Conservation (phyloP, 768 basidiomycete genomes). For the Lactifluus rugatus region DNA sequence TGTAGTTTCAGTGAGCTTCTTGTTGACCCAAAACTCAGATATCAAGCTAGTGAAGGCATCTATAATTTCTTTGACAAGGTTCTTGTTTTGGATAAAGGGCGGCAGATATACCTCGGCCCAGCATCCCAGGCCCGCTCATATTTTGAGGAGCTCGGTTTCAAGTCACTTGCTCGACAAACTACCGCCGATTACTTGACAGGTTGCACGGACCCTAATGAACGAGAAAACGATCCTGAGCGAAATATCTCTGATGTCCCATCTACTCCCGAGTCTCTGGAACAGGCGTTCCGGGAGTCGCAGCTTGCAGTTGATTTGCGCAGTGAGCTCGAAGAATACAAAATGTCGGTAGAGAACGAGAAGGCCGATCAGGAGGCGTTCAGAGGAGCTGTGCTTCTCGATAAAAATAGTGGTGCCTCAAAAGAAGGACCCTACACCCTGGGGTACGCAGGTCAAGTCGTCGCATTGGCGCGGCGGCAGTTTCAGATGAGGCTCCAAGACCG, state of each 20-base stretch:
- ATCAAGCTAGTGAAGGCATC: constrained; percentile 68
- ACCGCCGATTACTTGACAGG: constrained; percentile 80
- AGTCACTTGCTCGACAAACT: constrained; percentile 68
- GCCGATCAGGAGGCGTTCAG: constrained; percentile 67
- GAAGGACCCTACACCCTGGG: constrained; percentile 79
- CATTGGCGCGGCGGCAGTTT: constrained; percentile 66
- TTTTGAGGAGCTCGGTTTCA: constrained; percentile 68
- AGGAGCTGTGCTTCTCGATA: constrained; percentile 62
- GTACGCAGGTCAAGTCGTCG: constrained; percentile 62
- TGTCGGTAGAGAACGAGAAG: constrained; percentile 45
- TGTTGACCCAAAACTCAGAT: constrained; percentile 18
- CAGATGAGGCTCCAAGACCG: constrained; percentile 62
- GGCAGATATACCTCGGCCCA: constrained; percentile 74
- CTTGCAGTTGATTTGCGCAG: constrained; percentile 35
- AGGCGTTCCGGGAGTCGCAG: constrained; percentile 44
- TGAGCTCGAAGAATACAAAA: constrained; percentile 45
- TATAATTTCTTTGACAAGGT: constrained; percentile 83
- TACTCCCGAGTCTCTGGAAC: constrained; percentile 57
- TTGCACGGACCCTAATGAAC: constrained; percentile 76
- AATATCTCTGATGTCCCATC: constrained; percentile 50
- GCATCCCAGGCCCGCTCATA: constrained; percentile 64
- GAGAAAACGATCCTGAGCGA: constrained; percentile 55
- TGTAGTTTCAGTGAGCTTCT: neutral
- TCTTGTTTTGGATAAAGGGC: constrained; percentile 70
- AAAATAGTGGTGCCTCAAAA: constrained; percentile 66